Evolutionary conservation across 116 monocot species (phyloP), one percentile per base, ranked within the genome.

Genomic region (Phalaenopsis hybrid): DNA sequence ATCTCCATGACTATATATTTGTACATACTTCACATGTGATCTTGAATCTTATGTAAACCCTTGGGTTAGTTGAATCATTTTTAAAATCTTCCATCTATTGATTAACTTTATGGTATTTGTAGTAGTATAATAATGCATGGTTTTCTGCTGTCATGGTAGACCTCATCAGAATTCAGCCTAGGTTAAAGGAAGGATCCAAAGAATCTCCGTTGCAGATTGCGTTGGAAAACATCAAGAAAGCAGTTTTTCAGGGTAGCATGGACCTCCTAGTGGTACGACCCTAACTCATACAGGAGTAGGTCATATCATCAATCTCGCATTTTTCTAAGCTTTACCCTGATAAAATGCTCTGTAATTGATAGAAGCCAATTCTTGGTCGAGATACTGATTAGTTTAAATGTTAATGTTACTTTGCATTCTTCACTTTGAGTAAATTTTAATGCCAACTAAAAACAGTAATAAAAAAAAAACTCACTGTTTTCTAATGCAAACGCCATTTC

Each of bases 191-290:
- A 58, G 75, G 49, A 45, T 70, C 44, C 69, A 86, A 85, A 80
- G 83, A 90, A 63, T 88, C 57, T 73, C 72, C 83, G 63, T 88
- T 98, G 88, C 95, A 95, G 84, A 44, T 84, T 90, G 83, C 85
- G 28, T 78, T 98, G 80, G 98, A 98, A 83, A 86, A 81, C 57
- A 89, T 92, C 86, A 98, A 95, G 86, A 93, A 89, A 76, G 81
- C 79, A 67, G 82, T 92, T 18, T 91, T 94, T 80, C 93, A 95
- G 78, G 95, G 98, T 8, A 87, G 90, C 75, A 85, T 93, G 93
- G 90, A 92, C 85, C 86, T 91, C 17, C 88, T 98, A 83, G 81
- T 90, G 90, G 98, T 98, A 89, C 86, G 79, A 55, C 21, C 55
- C 25, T 46, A 58, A 12, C 23, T 48, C 17, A 43, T 55, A 55